phyloP scores from a whole-genome alignment of 331 rosid genomes.

The Dryas integrifolia region DNA sequence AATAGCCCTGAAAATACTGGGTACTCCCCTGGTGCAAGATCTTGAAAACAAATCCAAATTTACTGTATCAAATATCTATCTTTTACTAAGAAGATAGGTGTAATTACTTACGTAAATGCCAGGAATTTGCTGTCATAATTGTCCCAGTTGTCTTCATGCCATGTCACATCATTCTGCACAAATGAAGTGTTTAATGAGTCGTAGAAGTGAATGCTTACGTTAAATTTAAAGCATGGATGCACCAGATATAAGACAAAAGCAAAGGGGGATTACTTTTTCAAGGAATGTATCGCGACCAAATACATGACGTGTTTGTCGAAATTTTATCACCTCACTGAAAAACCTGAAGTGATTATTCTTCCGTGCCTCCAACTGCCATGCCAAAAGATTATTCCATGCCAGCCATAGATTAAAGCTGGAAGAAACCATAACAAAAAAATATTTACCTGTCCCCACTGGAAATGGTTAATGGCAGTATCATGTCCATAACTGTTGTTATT shows the following conservation, averaged over 20 bases:
- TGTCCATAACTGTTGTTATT: constrained; percentile 97
- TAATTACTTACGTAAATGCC: constrained; percentile 81
- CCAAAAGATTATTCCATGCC: constrained; percentile 24
- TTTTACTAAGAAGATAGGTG: background rate
- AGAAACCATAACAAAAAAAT: background rate
- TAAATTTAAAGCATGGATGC: constrained; percentile 13
- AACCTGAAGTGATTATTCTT: constrained; percentile 74
- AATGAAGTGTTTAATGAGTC: constrained; percentile 26
- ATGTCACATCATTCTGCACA: constrained; percentile 76
- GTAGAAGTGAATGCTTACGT: background rate
- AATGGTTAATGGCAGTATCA: constrained; percentile 70
- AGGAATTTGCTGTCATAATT: constrained; percentile 77
- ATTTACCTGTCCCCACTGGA: constrained; percentile 76
- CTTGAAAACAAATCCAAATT: background rate
- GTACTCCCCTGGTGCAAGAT: background rate
- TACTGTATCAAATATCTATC: background rate
- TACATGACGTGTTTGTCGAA: constrained; percentile 54
- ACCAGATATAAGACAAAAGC: constrained; percentile 10
- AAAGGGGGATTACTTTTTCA: constrained; percentile 47
- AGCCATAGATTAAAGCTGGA: constrained; percentile 26
- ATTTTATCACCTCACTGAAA: constrained; percentile 68
- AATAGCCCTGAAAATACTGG: background rate
- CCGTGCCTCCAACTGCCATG: constrained; percentile 58
- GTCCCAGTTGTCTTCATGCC: constrained; percentile 96
- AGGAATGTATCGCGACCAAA: constrained; percentile 68